Conservation (phyloP, 768 basidiomycete species). For the Lyophyllum semitale region DNA sequence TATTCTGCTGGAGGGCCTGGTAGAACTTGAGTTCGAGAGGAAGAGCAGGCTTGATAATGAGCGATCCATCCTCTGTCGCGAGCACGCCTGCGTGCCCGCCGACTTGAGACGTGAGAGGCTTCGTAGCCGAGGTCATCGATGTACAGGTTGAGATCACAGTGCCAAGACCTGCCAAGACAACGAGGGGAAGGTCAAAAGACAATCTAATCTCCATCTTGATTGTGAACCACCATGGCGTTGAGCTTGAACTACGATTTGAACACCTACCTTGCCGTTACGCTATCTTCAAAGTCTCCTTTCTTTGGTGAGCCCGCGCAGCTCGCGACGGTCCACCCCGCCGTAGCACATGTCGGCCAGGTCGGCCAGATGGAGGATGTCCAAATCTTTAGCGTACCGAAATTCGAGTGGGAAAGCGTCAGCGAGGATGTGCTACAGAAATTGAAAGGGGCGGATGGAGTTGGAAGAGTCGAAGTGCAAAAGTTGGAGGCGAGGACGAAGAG, state of each 20-base stretch:
- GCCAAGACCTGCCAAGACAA: too few relatives aligned
- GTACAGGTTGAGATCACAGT: too few relatives aligned
- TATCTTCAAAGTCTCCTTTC: slow-evolving; percentile 22
- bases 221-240: slow-evolving; percentile 14
- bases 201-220: background rate
- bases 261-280: slow-evolving; percentile 29
- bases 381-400: slow-evolving; percentile 29
- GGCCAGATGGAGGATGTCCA: slow-evolving; percentile 32
- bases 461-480: slow-evolving; percentile 30
- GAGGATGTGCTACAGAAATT: slow-evolving; percentile 25
- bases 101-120: slow-evolving; percentile 47
- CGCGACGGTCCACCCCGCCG: slow-evolving; percentile 22
- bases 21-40: slow-evolving; percentile 74
- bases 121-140: slow-evolving; percentile 3
- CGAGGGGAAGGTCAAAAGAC: too few relatives aligned
- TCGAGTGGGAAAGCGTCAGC: slow-evolving; percentile 24
- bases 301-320: slow-evolving; percentile 23
- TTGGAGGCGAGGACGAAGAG: slow-evolving; percentile 24
- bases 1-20: slow-evolving; percentile 46
- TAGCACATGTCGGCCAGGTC: slow-evolving; percentile 32
- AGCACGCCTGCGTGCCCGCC: slow-evolving; percentile 82
- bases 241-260: slow-evolving; percentile 23
- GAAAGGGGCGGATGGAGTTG: slow-evolving; percentile 20
- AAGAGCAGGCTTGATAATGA: slow-evolving; percentile 80
- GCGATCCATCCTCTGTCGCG: slow-evolving; percentile 67